Percentiles rank a stretch among this genome's conserved stretches.
phyloP scores from a whole-genome alignment of 225 moss, liverwort and hornwort genomes.

The Polytrichum formosum region DNA sequence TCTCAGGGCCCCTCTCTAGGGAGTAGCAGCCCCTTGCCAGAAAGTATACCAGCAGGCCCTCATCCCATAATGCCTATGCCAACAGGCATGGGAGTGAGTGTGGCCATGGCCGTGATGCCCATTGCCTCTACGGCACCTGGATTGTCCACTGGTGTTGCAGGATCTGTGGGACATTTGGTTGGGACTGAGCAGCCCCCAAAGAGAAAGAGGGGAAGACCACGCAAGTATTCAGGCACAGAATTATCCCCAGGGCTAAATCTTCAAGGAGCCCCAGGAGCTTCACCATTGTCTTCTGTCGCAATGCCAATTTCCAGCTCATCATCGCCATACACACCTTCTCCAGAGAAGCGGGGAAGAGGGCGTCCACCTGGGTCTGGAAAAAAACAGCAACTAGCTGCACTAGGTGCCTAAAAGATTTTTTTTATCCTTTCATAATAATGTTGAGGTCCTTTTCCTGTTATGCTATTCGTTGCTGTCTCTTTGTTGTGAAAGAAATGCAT shows the following conservation, averaged over 20 bases:
- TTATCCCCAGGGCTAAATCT: slow-evolving; percentile 9
- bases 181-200: slow-evolving; percentile 67
- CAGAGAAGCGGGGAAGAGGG: slow-evolving; percentile 88
- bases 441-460: too few relatives aligned
- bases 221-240: slow-evolving; percentile 63
- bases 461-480: too few relatives aligned
- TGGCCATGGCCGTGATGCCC: slow-evolving; percentile 35
- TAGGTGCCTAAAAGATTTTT: slow-evolving; percentile 27
- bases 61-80: slow-evolving; percentile 56
- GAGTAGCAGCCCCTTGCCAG: slow-evolving; percentile 23
- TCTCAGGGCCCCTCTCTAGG: slow-evolving; percentile 22
- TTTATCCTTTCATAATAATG: not conserved
- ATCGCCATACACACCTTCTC: slow-evolving; percentile 49
- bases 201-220: slow-evolving; percentile 92
- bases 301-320: slow-evolving; percentile 44
- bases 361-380: slow-evolving; percentile 87
- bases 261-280: slow-evolving; percentile 22
- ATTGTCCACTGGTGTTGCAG: slow-evolving; percentile 33
- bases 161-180: slow-evolving; percentile 6
- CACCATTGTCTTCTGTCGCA: slow-evolving; percentile 55
- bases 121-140: slow-evolving; percentile 25
- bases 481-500: too few relatives aligned
- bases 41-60: slow-evolving; percentile 33
- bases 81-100: slow-evolving; percentile 33
- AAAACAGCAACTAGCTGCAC: slow-evolving; percentile 53